Base-by-base conservation (phyloP, 352 stramenopile species). In the Globisporangium splendens region DNA sequence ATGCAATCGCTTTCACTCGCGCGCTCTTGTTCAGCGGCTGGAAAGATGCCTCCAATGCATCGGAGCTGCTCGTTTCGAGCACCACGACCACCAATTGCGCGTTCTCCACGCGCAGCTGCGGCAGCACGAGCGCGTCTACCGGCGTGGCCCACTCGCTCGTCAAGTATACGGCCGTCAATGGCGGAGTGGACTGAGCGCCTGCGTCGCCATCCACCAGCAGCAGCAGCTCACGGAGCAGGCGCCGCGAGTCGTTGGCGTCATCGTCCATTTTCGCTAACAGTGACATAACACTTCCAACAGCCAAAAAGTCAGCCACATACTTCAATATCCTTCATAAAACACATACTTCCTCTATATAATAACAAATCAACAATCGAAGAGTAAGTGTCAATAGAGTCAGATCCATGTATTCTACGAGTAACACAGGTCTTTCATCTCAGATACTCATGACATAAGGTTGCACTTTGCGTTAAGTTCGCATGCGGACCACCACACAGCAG, bases 61-160 rank as follows among this genome's bases (percentile, higher is more conserved):
- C 31, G 4, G 47, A 46, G 35, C 13, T 24, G n/a, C 6, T 46
- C 1, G 59, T 18, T 2, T 49, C 41, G 10, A 42, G 54, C 22
- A 77, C 54, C 47, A 79, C 44, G 24, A 60, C 54, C 0, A 76
- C 28, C 3, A 77, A 41, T 15, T 44, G 31, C 17, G 62, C 46
- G 0, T n/a, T 17, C 7, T 71, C 35, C 0, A 46, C 15, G 5
- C 58, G 28, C 22, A 85, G 35, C 18, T 55, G 51, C 12, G 66
- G 55, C 17, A 74, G 41, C 4, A 76, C 46, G 4, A 73, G 18
- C n/a, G 51, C 63, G 33, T 86, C 72, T 22, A 77, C 42, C 7
- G 75, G 57, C 10, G 31, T 33, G 17, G 54, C 56, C 79, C 79
- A 90, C 50, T 70, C 68, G 48, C 71, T 81, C 11, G 71, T 75